phyloP scores from a whole-genome alignment of 306 rosid genomes.

The Pueraria montana region DNA sequence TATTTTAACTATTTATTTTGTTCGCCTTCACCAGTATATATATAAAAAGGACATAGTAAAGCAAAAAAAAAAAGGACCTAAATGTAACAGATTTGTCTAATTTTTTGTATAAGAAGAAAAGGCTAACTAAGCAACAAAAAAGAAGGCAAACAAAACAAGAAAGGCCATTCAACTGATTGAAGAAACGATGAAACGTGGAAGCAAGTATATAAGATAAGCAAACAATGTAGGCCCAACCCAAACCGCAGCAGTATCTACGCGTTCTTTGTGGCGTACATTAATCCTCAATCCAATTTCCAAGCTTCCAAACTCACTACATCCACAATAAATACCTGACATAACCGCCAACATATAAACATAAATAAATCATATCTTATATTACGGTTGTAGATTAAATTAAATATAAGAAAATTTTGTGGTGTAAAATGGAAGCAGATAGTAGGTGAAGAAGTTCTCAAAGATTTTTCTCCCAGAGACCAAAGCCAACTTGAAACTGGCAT shows the following conservation, averaged over 20 bases:
- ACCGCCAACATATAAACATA: constrained; percentile 37
- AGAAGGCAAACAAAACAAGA: neutral
- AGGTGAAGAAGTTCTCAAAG: constrained; percentile 31
- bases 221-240: neutral
- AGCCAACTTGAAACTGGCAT: constrained; percentile 45
- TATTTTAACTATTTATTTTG: too few species aligned
- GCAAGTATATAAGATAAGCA: neutral
- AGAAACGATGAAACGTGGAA: neutral
- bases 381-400: neutral
- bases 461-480: constrained; percentile 40
- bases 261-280: constrained; percentile 55
- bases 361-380: neutral
- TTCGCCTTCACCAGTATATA: too few species aligned
- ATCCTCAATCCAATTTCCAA: constrained; percentile 50
- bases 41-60: too few species aligned
- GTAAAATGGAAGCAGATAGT: constrained; percentile 49
- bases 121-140: neutral
- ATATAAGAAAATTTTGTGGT: constrained; percentile 52
- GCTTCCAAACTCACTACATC: constrained; percentile 52
- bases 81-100: too few species aligned
- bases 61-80: too few species aligned
- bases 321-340: constrained; percentile 68
- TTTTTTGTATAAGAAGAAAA: neutral
- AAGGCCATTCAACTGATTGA: neutral
- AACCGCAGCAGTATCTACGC: constrained; percentile 26